Conservation (phyloP, 306 rosid species). For the Urtica urens region DNA sequence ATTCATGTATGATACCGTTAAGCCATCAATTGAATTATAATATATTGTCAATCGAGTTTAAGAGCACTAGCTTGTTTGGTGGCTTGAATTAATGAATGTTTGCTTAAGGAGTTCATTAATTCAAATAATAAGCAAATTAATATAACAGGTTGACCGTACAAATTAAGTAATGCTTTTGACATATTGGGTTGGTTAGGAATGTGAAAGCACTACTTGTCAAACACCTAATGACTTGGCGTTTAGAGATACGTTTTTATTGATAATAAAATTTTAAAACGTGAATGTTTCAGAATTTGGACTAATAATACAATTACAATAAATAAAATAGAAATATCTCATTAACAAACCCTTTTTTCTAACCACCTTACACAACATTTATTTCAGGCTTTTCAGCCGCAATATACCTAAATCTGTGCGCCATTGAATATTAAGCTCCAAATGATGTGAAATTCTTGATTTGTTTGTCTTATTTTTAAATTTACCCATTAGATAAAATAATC, state of each 20-base stretch:
- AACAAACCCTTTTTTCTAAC: too few relatives aligned
- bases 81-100: background rate
- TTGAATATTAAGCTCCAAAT: too few relatives aligned
- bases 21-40: background rate
- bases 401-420: too few relatives aligned
- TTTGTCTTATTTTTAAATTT: too few relatives aligned
- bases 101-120: background rate
- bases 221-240: background rate
- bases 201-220: slow-evolving; percentile 9
- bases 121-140: background rate
- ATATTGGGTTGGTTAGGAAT: slow-evolving; percentile 3
- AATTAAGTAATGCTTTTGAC: background rate
- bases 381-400: too few relatives aligned
- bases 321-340: background rate
- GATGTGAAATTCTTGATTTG: too few relatives aligned
- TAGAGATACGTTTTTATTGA: background rate
- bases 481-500: too few relatives aligned
- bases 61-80: slow-evolving; percentile 1
- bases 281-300: background rate
- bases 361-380: too few relatives aligned
- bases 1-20: slow-evolving; percentile 9
- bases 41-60: background rate
- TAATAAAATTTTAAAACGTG: slow-evolving; percentile 2
- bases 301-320: background rate
- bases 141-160: slow-evolving; percentile 3